phyloP scores from a whole-genome alignment of 306 rosid genomes.

The Mimosa bimucronata region DNA sequence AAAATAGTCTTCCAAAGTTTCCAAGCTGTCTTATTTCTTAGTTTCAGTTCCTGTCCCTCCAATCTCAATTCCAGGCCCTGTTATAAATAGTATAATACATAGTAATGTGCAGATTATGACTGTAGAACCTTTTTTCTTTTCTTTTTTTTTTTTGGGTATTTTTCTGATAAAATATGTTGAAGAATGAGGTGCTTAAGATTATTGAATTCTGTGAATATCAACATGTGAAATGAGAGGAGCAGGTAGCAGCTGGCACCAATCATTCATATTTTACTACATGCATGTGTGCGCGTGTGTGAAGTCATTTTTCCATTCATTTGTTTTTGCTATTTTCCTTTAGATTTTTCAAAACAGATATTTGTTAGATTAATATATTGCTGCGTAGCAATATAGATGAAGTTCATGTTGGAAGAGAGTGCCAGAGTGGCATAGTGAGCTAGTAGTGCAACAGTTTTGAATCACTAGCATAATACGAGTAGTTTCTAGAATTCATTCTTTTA shows the following conservation, averaged over 20 bases:
- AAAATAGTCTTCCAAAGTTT: slow-evolving; percentile 29
- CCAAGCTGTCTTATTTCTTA: slow-evolving; percentile 28
- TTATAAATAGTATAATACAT: slow-evolving; percentile 31
- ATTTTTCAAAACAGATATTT: background rate
- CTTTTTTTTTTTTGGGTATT: background rate
- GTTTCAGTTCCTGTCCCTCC: slow-evolving; percentile 34
- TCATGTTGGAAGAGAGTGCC: background rate
- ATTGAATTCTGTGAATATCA: slow-evolving; percentile 6
- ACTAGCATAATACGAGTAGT: background rate
- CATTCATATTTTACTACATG: background rate
- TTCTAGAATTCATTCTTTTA: too few relatives aligned
- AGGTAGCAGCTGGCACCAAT: background rate
- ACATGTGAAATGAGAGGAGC: slow-evolving; percentile 36
- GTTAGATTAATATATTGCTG: background rate
- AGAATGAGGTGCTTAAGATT: slow-evolving; percentile 23
- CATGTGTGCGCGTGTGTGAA: background rate
- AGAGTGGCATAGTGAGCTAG: background rate
- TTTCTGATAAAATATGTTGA: slow-evolving; percentile 5
- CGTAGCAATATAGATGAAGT: background rate
- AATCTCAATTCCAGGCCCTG: slow-evolving; percentile 24
- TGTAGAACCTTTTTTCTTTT: background rate
- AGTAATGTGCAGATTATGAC: slow-evolving; percentile 37
- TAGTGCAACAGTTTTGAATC: background rate
- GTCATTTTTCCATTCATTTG: slow-evolving; percentile 1
- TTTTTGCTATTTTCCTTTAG: background rate